These are phyloP conservation scores for Paraconiothyrium sp. DNA, from an alignment of 2,329 filamentous ascomycete species.

Conservation along the genomic window DNA sequence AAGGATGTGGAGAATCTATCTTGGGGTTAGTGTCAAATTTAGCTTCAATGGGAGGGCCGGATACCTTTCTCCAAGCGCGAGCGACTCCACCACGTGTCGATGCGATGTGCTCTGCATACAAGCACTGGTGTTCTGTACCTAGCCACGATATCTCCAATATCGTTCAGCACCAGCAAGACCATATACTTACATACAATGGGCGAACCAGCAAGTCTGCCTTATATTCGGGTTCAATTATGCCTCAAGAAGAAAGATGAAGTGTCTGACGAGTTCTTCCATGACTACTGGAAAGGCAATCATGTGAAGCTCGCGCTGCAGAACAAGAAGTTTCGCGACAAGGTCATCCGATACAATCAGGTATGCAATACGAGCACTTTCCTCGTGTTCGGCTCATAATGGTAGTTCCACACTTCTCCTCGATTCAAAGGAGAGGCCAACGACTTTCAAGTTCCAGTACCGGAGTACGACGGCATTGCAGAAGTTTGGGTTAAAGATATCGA, in stretches of 20 bases:
- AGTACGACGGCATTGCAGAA: conserved; percentile 33
- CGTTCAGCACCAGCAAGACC: neutral
- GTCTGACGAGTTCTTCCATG: conserved; percentile 41
- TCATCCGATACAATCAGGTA: conserved; percentile 32
- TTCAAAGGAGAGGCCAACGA: conserved; percentile 19
- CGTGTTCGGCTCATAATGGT: neutral
- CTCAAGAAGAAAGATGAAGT: conserved; percentile 40
- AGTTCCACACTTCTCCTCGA: conserved; percentile 29
- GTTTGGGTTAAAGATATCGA: conserved; percentile 33
- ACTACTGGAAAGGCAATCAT: conserved; percentile 41
- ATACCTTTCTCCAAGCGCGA: conserved; percentile 7
- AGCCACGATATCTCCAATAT: neutral
- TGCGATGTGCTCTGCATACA: neutral
- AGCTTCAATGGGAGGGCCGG: neutral
- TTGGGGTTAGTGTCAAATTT: neutral
- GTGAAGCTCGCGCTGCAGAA: conserved; percentile 32
- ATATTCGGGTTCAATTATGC: conserved; percentile 34
- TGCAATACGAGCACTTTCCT: neutral
- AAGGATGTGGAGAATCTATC: neutral
- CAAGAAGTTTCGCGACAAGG: conserved; percentile 28
- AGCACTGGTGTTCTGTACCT: neutral
- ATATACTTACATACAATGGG: conserved; percentile 14
- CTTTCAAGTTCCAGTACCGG: conserved; percentile 28
- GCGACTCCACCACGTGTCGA: neutral
- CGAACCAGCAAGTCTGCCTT: conserved; percentile 22